phyloP scores from a whole-genome alignment of 2,329 filamentous ascomycete genomes.

The Claviceps purpurea region DNA sequence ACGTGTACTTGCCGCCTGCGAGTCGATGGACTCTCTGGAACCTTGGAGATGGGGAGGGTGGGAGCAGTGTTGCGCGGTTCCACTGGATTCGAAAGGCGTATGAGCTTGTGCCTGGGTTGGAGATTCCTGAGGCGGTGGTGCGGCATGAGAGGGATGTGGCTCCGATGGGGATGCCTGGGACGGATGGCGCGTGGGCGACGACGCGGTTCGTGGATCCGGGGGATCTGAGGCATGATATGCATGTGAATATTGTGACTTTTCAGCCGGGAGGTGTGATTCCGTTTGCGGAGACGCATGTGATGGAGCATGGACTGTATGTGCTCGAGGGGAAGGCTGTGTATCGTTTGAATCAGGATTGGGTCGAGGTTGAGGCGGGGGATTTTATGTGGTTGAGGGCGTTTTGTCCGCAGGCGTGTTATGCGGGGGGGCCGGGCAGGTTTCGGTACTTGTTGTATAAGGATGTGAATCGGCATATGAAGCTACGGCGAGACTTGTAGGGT shows the following conservation, averaged over 20 bases:
- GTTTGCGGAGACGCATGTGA: slow-evolving; percentile 6
- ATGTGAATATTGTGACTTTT: slow-evolving; percentile 4
- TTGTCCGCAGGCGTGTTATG: slow-evolving; percentile 6
- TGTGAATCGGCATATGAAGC: slow-evolving; percentile 5
- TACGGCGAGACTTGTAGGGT: background rate
- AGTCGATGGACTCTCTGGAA: slow-evolving; percentile 2
- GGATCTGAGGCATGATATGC: slow-evolving; percentile 6
- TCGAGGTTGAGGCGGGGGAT: slow-evolving; percentile 6
- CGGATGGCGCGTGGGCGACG: slow-evolving; percentile 4
- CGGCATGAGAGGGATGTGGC: slow-evolving; percentile 1
- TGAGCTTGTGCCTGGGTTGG: background rate
- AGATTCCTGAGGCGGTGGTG: background rate
- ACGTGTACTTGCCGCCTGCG: slow-evolving; percentile 1
- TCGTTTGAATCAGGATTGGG: slow-evolving; percentile 5
- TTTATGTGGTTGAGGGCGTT: slow-evolving; percentile 7
- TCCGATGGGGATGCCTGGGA: slow-evolving; percentile 1
- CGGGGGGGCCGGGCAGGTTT: slow-evolving; percentile 4
- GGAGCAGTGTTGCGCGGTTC: background rate
- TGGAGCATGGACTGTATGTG: slow-evolving; percentile 6
- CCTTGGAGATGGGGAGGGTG: background rate
- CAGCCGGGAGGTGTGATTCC: slow-evolving; percentile 5
- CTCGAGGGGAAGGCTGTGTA: slow-evolving; percentile 6
- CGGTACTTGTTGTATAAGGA: slow-evolving; percentile 6
- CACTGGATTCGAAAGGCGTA: slow-evolving; percentile 6
- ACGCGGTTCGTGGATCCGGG: slow-evolving; percentile 5